Conservation (phyloP, 768 basidiomycete genomes). For the Phylloporus arenicola region DNA sequence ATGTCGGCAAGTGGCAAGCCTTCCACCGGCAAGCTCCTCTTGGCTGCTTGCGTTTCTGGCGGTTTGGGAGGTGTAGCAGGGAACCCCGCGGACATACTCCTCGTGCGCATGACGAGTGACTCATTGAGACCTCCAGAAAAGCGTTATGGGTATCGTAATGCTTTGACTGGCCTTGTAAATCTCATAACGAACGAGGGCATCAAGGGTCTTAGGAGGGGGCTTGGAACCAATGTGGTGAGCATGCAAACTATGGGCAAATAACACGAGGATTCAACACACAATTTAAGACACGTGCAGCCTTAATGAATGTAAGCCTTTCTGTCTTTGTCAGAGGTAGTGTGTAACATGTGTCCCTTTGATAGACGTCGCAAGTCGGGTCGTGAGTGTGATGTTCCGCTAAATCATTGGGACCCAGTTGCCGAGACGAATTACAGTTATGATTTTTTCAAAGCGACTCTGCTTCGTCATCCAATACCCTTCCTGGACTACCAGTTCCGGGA, state of each 20-base stretch:
- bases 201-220: conserved; percentile 62
- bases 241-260: not conserved
- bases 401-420: not conserved
- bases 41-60: conserved; percentile 68
- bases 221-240: conserved; percentile 73
- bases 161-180: conserved; percentile 61
- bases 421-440: conserved; percentile 52
- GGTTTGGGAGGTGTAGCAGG: conserved; percentile 80
- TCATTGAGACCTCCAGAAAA: conserved; percentile 66
- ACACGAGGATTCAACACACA: conserved; percentile 6
- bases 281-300: conserved; percentile 50
- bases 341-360: conserved; percentile 7
- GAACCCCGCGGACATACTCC: conserved; percentile 72
- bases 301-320: conserved; percentile 62
- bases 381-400: conserved; percentile 35
- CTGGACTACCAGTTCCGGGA: conserved; percentile 60
- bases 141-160: conserved; percentile 75
- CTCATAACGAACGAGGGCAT: conserved; percentile 68
- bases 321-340: not conserved
- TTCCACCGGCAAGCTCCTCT: conserved; percentile 50
- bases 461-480: conserved; percentile 49
- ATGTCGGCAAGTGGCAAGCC: conserved; percentile 48
- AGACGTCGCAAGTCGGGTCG: conserved; percentile 84
- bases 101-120: conserved; percentile 89
- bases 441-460: conserved; percentile 59